Evolutionary conservation across 106 monocot species (phyloP).

Genomic region (Posidonia australis): DNA sequence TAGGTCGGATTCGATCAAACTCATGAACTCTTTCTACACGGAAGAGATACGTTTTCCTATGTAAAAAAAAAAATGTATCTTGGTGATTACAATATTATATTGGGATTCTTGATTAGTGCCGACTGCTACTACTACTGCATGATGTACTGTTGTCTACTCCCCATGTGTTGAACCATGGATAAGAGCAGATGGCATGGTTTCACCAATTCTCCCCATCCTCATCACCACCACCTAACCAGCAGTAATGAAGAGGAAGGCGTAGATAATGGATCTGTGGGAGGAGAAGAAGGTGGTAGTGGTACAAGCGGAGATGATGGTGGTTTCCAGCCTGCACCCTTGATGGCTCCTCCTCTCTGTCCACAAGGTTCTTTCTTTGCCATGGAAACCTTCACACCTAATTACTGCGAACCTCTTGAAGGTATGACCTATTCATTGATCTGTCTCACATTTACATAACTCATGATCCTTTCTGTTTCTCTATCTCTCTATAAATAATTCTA

Average conservation of each 20-base stretch:
- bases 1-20: no score
- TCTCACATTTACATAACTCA: no score
- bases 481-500: neutral
- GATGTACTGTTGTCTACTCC: neutral
- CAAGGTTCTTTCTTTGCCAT: neutral
- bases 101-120: neutral
- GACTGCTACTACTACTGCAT: neutral
- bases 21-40: no score
- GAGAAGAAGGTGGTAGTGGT: neutral
- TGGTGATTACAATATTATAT: no score
- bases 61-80: no score
- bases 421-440: no score
- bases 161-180: slow-evolving; percentile 4
- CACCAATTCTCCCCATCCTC: neutral
- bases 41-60: no score
- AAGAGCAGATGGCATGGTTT: slow-evolving; percentile 2
- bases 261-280: neutral
- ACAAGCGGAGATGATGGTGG: neutral
- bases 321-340: neutral
- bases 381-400: neutral
- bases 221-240: neutral
- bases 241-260: neutral
- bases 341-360: neutral
- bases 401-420: neutral
- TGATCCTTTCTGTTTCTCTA: neutral